Evolutionary conservation across 2,329 filamentous ascomycete genomes (phyloP).

Genomic region (Colletotrichum phormii): DNA sequence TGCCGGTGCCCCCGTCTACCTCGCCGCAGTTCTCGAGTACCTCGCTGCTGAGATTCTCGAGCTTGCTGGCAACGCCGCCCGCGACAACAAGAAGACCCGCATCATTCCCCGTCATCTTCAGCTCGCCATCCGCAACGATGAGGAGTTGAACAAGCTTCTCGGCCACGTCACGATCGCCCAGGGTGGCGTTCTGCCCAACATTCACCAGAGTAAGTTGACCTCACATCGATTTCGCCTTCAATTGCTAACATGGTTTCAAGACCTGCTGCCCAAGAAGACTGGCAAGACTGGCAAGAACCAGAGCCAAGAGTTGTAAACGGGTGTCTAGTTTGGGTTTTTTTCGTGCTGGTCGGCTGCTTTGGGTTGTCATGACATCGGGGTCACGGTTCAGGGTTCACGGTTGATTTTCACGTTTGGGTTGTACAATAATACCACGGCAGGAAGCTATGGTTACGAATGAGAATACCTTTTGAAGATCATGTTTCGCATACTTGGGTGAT

Average conservation of each 20-base stretch:
- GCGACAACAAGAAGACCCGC: constrained; percentile 99
- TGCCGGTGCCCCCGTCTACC: constrained; percentile 97
- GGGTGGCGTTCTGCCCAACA: constrained; percentile 96
- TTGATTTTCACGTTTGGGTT: constrained; percentile 69
- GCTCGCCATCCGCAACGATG: constrained; percentile 98
- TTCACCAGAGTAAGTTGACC: constrained; percentile 86
- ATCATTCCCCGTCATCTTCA: constrained; percentile 99
- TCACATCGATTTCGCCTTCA: neutral
- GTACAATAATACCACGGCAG: constrained; percentile 78
- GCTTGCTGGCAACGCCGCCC: constrained; percentile 97
- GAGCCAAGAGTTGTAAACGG: constrained; percentile 91
- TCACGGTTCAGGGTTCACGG: constrained; percentile 83
- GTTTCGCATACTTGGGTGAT: neutral
- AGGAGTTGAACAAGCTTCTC: constrained; percentile 99
- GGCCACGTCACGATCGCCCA: constrained; percentile 97
- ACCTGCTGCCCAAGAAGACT: constrained; percentile 99
- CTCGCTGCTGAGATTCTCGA: constrained; percentile 99
- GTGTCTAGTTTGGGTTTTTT: constrained; percentile 64
- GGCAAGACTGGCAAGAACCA: constrained; percentile 91
- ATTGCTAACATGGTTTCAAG: constrained; percentile 64
- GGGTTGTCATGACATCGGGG: constrained; percentile 86
- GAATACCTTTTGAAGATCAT: constrained; percentile 62
- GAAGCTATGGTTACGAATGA: constrained; percentile 71
- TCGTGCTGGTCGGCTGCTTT: constrained; percentile 70
- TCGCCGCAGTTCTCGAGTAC: constrained; percentile 97